Evolutionary conservation across 192 early-diverging fungal genomes (phyloP).

Genomic region (Backusella tarrabulga): DNA sequence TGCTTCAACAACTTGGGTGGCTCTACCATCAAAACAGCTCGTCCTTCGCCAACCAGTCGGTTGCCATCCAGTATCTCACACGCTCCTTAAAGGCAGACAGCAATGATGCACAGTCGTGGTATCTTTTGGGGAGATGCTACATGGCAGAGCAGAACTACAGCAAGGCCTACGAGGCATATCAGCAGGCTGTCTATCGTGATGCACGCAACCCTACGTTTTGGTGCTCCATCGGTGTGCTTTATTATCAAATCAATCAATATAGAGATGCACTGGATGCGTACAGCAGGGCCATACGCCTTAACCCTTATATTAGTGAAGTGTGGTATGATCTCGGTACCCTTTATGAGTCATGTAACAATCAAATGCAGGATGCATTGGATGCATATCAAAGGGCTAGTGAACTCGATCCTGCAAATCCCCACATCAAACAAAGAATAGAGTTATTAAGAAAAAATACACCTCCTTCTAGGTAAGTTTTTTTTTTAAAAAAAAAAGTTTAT

Average conservation of each 20-base stretch:
- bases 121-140: constrained; percentile 92
- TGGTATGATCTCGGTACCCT: constrained; percentile 97
- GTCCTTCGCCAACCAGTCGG: constrained; percentile 78
- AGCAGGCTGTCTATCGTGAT: constrained; percentile 95
- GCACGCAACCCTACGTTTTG: constrained; percentile 94
- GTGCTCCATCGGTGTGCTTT: constrained; percentile 98
- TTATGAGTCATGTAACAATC: constrained; percentile 98
- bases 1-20: constrained; percentile 95
- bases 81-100: constrained; percentile 83
- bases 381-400: constrained; percentile 95
- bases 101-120: constrained; percentile 91
- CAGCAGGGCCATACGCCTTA: constrained; percentile 89
- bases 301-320: constrained; percentile 93
- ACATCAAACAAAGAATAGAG: constrained; percentile 30
- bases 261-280: constrained; percentile 97
- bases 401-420: constrained; percentile 80
- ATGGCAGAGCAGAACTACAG: constrained; percentile 94
- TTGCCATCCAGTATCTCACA: constrained; percentile 79
- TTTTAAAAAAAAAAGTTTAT: neutral
- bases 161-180: constrained; percentile 96
- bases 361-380: constrained; percentile 94
- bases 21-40: constrained; percentile 89
- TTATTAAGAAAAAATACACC: constrained; percentile 25
- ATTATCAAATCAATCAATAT: constrained; percentile 96
- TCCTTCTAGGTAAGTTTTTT: constrained; percentile 1